These are phyloP conservation scores for Capsicum baccatum DNA, from an alignment of 257 asterid genomes.

Conservation along the genomic window DNA sequence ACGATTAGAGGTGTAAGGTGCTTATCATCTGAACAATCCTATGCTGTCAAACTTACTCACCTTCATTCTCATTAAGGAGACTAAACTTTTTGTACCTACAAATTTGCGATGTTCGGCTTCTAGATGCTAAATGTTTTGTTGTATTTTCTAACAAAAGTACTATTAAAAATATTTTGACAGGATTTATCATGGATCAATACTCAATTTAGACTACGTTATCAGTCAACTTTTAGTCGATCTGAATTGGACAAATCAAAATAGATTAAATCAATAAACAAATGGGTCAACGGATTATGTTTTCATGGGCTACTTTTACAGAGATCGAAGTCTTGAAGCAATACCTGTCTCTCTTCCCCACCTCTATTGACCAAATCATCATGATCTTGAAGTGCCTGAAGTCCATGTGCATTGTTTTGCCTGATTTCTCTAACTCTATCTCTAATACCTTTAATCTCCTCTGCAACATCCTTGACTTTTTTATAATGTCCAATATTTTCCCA, in stretches of 20 bases:
- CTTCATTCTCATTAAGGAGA: too few species aligned
- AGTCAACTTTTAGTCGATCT: not conserved
- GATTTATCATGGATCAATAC: too few species aligned
- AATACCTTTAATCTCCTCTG: not conserved
- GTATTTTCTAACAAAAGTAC: too few species aligned
- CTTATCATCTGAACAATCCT: too few species aligned
- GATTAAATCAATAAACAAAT: not conserved
- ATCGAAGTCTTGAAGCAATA: not conserved
- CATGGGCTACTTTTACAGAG: not conserved
- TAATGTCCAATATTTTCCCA: not conserved
- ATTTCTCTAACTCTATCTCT: not conserved
- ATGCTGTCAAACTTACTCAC: too few species aligned
- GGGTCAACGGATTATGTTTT: not conserved
- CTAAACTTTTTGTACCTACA: too few species aligned
- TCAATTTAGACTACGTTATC: too few species aligned
- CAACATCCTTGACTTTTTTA: not conserved
- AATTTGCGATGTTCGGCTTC: too few species aligned
- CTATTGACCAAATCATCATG: not conserved
- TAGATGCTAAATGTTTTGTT: too few species aligned
- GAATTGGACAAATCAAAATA: not conserved
- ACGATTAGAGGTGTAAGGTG: too few species aligned
- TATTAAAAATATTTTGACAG: too few species aligned
- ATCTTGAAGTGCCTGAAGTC: conserved; percentile 20
- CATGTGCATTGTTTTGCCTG: not conserved
- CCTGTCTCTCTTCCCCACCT: conserved; percentile 17